Conservation (phyloP, 2,329 filamentous ascomycete species). For the Aspergillus fischeri region DNA sequence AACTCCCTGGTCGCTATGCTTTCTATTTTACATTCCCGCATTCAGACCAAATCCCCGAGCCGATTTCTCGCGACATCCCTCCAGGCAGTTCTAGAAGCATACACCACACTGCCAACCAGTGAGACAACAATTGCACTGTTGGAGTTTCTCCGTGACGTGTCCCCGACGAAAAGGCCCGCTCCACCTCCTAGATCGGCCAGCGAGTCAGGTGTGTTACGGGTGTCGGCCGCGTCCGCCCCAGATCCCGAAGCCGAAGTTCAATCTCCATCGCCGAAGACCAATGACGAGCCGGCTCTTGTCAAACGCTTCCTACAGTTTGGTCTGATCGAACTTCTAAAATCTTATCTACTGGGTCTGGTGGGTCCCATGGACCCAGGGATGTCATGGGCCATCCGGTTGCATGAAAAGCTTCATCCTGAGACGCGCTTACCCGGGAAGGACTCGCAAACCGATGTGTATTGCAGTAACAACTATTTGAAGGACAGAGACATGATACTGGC, state of each 20-base stretch:
- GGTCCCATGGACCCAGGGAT: slow-evolving; percentile 36
- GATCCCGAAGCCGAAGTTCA: slow-evolving; percentile 55
- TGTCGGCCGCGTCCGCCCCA: slow-evolving; percentile 40
- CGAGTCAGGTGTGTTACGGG: slow-evolving; percentile 38
- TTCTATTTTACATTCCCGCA: slow-evolving; percentile 54
- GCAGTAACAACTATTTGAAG: slow-evolving; percentile 46
- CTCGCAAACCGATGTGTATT: slow-evolving; percentile 51
- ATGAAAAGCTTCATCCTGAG: slow-evolving; percentile 54
- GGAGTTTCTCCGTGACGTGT: slow-evolving; percentile 55
- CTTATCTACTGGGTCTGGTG: slow-evolving; percentile 49
- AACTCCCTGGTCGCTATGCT: slow-evolving; percentile 49
- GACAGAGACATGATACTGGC: slow-evolving; percentile 54
- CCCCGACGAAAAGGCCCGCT: slow-evolving; percentile 55
- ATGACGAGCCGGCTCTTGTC: slow-evolving; percentile 50
- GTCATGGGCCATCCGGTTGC: slow-evolving; percentile 48
- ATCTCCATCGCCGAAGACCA: slow-evolving; percentile 32
- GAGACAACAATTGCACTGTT: slow-evolving; percentile 56
- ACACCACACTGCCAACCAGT: slow-evolving; percentile 52
- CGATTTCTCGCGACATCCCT: slow-evolving; percentile 62
- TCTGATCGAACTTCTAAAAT: slow-evolving; percentile 58
- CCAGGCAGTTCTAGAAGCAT: slow-evolving; percentile 58
- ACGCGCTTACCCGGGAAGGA: slow-evolving; percentile 46
- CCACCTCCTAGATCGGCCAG: slow-evolving; percentile 57
- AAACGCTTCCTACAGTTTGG: slow-evolving; percentile 59
- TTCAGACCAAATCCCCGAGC: slow-evolving; percentile 62